Base-by-base conservation (phyloP, 2,329 filamentous ascomycete genomes). In the Cercospora zeina region DNA sequence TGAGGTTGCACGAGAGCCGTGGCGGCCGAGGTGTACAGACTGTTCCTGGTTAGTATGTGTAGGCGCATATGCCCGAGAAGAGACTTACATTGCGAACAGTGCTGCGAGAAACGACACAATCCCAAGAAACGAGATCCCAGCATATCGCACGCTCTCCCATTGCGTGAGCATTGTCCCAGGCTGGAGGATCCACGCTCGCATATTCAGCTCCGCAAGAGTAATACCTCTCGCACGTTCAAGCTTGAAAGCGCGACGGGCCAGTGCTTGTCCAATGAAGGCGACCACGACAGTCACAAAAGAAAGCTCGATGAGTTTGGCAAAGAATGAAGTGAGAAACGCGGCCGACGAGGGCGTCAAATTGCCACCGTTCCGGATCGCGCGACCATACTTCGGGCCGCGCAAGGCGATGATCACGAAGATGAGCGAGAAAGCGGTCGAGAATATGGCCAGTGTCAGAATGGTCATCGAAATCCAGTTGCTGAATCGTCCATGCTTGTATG, bases 221-320 rank as follows among this genome's bases (percentile, higher is more conserved):
- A 93, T 83, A 1, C 90, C 90, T 2, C 79, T 54, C 2, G 62
- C 63, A 8, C 73, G 67, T 8, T 81, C 78, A 58, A 81, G 83
- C 24, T 82, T 81, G 59, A 90, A 83, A 0, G 89, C 87, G 59
- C 88, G 79, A 19, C 88, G 81, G n/a, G 85, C 91, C 14, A 93
- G 76, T 0, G 89, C 83, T 72, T 95, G 90, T 0, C 90, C 90
- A 0, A 93, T 73, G 59, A 89, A 89, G 0, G 87, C 83, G 1
- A 93, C 87, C 63, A 91, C 89, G 0, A 90, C 86, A 0, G 89
- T 91, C 3, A 91, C 89, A 70, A 92, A 93, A 0, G 87, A 86
- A 66, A 93, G 72, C 75, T 93, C 90, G 53, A 93, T 90, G 0
- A 87, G 84, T 75, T 93, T 93, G 7, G 90, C 88, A 36, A 91